Evolutionary conservation across 2,329 filamentous ascomycete species (phyloP).

Genomic region (Botrytis porri): DNA sequence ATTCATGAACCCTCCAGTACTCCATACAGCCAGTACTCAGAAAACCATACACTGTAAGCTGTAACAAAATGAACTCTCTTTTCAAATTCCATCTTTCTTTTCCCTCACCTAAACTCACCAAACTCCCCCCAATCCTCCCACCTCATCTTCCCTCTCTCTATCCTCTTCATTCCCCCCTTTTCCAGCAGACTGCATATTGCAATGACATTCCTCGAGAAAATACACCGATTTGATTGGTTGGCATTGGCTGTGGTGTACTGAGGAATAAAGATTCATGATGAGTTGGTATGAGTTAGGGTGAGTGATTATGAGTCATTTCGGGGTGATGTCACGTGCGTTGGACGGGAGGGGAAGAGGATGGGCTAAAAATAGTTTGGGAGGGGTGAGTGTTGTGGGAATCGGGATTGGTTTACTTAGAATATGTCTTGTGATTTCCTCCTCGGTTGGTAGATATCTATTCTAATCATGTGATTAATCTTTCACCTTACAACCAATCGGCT

Average conservation of each 20-base stretch:
- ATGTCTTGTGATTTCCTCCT: too few species aligned
- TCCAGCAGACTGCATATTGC: not conserved
- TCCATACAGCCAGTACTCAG: too few species aligned
- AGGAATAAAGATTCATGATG: not conserved
- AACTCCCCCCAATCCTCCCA: not conserved
- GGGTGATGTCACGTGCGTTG: not conserved
- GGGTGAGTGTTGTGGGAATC: not conserved
- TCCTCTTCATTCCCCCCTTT: not conserved
- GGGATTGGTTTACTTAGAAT: too few species aligned
- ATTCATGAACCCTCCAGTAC: not conserved
- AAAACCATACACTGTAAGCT: not conserved
- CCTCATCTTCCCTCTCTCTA: not conserved
- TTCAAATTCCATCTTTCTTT: too few species aligned
- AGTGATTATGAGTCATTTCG: slow-evolving; percentile 13
- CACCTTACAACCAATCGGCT: too few species aligned
- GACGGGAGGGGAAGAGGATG: not conserved
- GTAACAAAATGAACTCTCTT: not conserved
- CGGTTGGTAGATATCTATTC: too few species aligned
- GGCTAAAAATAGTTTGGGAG: not conserved
- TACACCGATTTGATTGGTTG: not conserved
- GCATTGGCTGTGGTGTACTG: not conserved
- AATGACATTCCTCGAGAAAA: not conserved
- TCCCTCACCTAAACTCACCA: not conserved
- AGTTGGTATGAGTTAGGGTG: not conserved
- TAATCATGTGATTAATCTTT: too few species aligned